Base-by-base conservation (phyloP, 2,329 filamentous ascomycete species). In the Colletotrichum eleusines region DNA sequence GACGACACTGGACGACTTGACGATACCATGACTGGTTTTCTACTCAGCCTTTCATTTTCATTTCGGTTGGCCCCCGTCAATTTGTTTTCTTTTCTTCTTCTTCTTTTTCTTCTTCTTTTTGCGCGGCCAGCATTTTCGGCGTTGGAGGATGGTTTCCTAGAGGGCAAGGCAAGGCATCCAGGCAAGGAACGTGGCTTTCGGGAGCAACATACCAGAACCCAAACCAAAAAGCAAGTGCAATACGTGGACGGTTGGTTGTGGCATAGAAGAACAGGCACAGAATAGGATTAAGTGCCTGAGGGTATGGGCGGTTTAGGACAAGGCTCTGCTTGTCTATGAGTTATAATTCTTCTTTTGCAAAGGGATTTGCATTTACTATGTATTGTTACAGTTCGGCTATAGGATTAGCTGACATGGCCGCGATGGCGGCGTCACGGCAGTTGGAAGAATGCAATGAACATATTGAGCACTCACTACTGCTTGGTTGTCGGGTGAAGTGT, bases 281-380 rank as follows among this genome's bases (percentile, higher is more conserved):
- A 58, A 28, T 51, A 60, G 44, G 55, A 66, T 54, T 54, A 60
- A 50, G 58, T 71, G 70, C 51, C 61, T 40, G 42, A 20, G 31
- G 57, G 9, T n/a, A 46, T 28, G n/a, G 61, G 48, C 9, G 31
- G 46, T 64, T 69, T 50, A 55, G 65, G 69, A 68, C 65, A 53
- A 55, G 53, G 61, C 35, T 66, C 48, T 28, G 65, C 66, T 70
- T 70, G 65, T 72, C 66, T 72, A 70, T 66, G 69, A 72, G 60
- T 72, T 70, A 66, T 72, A 70, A 70, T 72, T 70, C 50, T 66
- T 64, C 60, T 69, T 64, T 50, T 59, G 66, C 69, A 70, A 72
- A 70, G 66, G 66, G 54, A 72, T 70, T 69, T 72, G 69, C 69
- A 72, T 70, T 62, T 72, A 46, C 61, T 72, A 72, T 72, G 69